phyloP scores from a whole-genome alignment of 164 flowering plant species.

The grape (Vitis vinifera) region DNA sequence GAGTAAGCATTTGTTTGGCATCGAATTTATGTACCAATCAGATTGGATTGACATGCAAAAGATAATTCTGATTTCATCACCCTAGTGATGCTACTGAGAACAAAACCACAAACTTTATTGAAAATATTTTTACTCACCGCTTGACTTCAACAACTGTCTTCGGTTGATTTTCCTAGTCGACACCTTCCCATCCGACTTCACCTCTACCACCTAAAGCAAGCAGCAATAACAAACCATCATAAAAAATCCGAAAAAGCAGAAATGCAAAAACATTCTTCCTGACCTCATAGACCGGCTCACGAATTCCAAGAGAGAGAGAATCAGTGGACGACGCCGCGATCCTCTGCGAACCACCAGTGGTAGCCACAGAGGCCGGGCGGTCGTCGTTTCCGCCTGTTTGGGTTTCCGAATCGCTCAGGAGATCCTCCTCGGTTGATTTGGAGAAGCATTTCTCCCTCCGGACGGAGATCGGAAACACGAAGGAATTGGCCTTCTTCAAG shows the following conservation, averaged over 20 bases:
- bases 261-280: not conserved
- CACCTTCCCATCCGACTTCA: conserved; percentile 65
- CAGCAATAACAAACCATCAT: not conserved
- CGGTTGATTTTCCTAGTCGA: conserved; percentile 74
- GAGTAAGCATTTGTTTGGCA: too few species aligned
- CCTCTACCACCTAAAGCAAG: conserved; percentile 76
- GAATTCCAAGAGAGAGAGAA: conserved; percentile 40
- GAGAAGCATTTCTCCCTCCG: conserved; percentile 17
- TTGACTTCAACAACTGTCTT: conserved; percentile 78
- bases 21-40: too few species aligned
- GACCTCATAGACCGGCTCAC: conserved; percentile 57
- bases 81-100: too few species aligned
- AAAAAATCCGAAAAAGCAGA: not conserved
- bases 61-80: too few species aligned
- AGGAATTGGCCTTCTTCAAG: not conserved
- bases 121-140: conserved; percentile 51
- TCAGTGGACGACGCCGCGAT: conserved; percentile 23
- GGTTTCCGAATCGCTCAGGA: conserved; percentile 13
- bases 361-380: not conserved
- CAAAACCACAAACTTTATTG: not conserved
- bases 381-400: conserved; percentile 14
- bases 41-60: too few species aligned
- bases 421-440: conserved; percentile 39
- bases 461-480: not conserved
- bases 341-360: conserved; percentile 9